Conservation (phyloP, 169 alveolate genomes). For the Plasmodium adleri region DNA sequence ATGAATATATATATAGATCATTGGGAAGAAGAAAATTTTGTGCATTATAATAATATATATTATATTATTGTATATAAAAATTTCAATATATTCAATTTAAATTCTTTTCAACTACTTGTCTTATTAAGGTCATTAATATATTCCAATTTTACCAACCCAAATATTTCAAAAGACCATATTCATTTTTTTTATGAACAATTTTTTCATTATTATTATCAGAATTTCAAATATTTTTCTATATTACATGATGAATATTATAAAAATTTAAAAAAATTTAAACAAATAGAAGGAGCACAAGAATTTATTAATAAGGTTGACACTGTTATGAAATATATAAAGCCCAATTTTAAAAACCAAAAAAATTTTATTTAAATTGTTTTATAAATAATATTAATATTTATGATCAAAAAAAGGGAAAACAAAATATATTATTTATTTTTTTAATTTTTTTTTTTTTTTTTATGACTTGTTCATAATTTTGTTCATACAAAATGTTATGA, state of each 20-base stretch:
- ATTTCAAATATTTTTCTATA: constrained; percentile 36
- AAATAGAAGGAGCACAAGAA: constrained; percentile 1
- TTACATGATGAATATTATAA: constrained; percentile 24
- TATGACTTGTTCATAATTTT: too few species aligned
- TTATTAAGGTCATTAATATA: constrained; percentile 20
- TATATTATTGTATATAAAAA: constrained; percentile 24
- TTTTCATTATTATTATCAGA: constrained; percentile 13
- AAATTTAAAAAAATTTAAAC: constrained; percentile 1
- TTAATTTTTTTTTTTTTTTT: too few species aligned
- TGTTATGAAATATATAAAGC: constrained; percentile 13
- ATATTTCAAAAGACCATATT: constrained; percentile 24
- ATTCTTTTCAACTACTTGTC: constrained; percentile 28
- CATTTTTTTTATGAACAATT: constrained; percentile 30
- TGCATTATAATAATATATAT: constrained; percentile 62
- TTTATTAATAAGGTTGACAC: constrained; percentile 36
- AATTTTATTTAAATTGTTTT: neutral
- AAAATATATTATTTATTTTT: too few species aligned
- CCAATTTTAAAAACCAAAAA: constrained; percentile 14
- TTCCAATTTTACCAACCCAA: constrained; percentile 41
- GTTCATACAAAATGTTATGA: neutral
- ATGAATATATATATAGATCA: constrained; percentile 59
- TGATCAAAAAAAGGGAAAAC: too few species aligned
- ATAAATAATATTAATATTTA: neutral
- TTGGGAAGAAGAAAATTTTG: constrained; percentile 65
- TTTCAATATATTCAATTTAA: constrained; percentile 21